phyloP scores from a whole-genome alignment of 2,329 filamentous ascomycete genomes.

The Triangularia setosa region DNA sequence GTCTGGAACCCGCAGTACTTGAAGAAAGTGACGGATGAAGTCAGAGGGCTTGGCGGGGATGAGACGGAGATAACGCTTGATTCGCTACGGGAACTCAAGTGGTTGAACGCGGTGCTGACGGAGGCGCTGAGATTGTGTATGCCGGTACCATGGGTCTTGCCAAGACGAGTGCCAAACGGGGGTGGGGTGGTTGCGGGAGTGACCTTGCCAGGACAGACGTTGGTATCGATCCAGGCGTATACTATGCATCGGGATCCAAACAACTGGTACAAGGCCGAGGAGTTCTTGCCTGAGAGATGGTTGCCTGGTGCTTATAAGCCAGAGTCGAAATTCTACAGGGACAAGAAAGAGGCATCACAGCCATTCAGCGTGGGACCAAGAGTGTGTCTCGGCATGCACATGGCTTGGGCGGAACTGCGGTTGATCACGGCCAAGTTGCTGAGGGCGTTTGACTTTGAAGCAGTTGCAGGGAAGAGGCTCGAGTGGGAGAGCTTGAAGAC shows the following conservation, averaged over 20 bases:
- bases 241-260: slow-evolving; percentile 29
- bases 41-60: slow-evolving; percentile 36
- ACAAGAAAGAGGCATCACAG: not conserved
- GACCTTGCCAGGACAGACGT: slow-evolving; percentile 9
- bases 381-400: not conserved
- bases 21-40: slow-evolving; percentile 36
- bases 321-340: slow-evolving; percentile 28
- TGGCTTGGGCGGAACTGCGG: slow-evolving; percentile 9
- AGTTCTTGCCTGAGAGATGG: slow-evolving; percentile 44
- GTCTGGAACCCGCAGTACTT: slow-evolving; percentile 35
- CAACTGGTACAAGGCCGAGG: slow-evolving; percentile 31
- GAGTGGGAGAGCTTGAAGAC: not conserved
- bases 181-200: slow-evolving; percentile 35
- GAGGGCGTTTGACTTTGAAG: slow-evolving; percentile 43
- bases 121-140: slow-evolving; percentile 34
- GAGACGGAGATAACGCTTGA: slow-evolving; percentile 31
- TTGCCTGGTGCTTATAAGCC: slow-evolving; percentile 30
- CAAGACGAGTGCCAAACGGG: slow-evolving; percentile 28
- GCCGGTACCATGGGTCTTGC: slow-evolving; percentile 26
- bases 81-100: slow-evolving; percentile 25
- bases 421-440: slow-evolving; percentile 42
- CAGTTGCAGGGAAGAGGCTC: not conserved
- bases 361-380: slow-evolving; percentile 1
- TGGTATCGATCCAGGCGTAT: slow-evolving; percentile 12
- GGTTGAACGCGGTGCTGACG: slow-evolving; percentile 33